Percentiles rank a stretch among this genome's conserved stretches.
These are phyloP conservation scores for Tieghemiomyces parasiticus DNA, from an alignment of 192 early-diverging fungal species.

Conservation along the genomic window DNA sequence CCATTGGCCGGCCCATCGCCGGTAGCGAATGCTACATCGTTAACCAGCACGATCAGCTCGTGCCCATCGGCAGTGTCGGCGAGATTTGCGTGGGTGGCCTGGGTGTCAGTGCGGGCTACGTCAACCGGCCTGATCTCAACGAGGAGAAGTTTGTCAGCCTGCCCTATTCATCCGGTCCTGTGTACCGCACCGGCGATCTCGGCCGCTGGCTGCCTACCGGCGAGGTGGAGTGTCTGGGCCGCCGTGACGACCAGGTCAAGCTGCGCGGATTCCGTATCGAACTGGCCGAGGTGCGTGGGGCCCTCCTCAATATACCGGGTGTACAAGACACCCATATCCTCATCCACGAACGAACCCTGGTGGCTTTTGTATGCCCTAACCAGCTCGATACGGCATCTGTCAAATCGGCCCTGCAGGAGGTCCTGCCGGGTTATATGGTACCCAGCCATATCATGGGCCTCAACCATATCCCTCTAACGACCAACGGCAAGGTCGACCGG, in stretches of 20 bases:
- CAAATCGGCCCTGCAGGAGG: background rate
- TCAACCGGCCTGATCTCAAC: slow-evolving; percentile 27
- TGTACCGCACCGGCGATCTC: slow-evolving; percentile 11
- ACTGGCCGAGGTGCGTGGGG: slow-evolving; percentile 19
- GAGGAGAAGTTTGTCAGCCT: slow-evolving; percentile 16
- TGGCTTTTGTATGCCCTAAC: background rate
- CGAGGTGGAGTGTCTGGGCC: slow-evolving; percentile 17
- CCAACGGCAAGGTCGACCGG: background rate
- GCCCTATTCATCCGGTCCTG: slow-evolving; percentile 8
- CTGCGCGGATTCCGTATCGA: slow-evolving; percentile 30
- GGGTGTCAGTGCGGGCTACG: slow-evolving; percentile 23
- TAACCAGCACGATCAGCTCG: slow-evolving; percentile 12
- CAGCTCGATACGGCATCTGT: background rate
- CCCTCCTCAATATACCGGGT: slow-evolving; percentile 8
- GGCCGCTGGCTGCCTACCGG: slow-evolving; percentile 10
- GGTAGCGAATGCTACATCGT: slow-evolving; percentile 14
- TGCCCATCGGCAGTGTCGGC: slow-evolving; percentile 23
- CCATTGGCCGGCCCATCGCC: slow-evolving; percentile 11
- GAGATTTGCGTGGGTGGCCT: slow-evolving; percentile 26
- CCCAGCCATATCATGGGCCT: background rate
- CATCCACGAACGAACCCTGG: background rate
- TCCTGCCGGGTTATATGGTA: background rate
- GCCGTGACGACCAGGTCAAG: slow-evolving; percentile 34
- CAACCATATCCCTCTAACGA: background rate
- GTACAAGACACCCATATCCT: background rate